These are phyloP conservation scores for Musa balbisiana DNA, from an alignment of 202 grass and related monocot genomes.

Conservation along the genomic window DNA sequence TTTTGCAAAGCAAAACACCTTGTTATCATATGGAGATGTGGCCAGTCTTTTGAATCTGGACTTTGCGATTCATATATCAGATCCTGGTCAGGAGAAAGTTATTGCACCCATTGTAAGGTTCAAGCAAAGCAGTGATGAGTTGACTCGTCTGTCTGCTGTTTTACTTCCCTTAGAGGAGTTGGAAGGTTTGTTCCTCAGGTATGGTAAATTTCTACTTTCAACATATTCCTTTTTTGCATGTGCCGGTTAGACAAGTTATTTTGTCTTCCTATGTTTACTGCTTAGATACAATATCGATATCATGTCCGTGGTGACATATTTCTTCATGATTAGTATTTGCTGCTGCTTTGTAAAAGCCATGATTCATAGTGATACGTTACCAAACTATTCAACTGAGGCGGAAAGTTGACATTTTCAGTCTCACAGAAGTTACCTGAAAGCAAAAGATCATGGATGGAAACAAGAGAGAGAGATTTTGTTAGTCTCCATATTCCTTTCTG, in stretches of 20 bases:
- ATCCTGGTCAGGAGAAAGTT: slow-evolving; percentile 66
- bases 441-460: neutral
- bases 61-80: slow-evolving; percentile 29
- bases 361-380: neutral
- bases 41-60: neutral
- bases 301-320: neutral
- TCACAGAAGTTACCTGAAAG: neutral
- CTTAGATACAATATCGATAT: neutral
- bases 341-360: neutral
- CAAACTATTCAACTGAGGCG: too few relatives aligned
- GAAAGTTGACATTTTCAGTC: neutral
- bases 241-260: slow-evolving; percentile 6
- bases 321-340: neutral
- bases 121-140: slow-evolving; percentile 30
- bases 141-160: slow-evolving; percentile 48
- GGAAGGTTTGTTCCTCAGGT: slow-evolving; percentile 76
- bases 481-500: neutral
- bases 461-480: neutral
- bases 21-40: neutral
- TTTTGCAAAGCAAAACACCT: slow-evolving; percentile 9
- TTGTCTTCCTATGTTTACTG: neutral
- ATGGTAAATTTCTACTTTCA: slow-evolving; percentile 9
- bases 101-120: slow-evolving; percentile 68
- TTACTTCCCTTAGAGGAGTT: slow-evolving; percentile 67
- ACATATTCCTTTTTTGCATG: neutral